Base-by-base conservation (phyloP, 495 filamentous ascomycete genomes). In the Neurospora pannonica region DNA sequence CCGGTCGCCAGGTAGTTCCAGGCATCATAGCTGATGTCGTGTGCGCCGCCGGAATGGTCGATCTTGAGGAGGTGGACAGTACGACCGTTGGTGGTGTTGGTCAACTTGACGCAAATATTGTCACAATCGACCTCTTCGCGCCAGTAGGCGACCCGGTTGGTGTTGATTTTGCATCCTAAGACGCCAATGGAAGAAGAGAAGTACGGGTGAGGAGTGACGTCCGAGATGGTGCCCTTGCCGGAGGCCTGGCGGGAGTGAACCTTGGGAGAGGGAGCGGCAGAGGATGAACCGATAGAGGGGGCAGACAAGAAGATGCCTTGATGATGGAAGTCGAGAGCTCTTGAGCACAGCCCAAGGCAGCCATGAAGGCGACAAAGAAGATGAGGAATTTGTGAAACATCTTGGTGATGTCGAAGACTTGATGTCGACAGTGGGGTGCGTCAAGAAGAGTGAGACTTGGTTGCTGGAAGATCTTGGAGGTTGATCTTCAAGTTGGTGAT, bases 1-100 rank as follows among this genome's bases (percentile, higher is more conserved):
- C 82, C 82, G 0, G 81, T 82, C 42, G 76, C 74, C 2, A 83
- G 81, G 37, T 81, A 81, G 70, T 83, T 82, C 82, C 82, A 83
- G 13, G 82, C 81, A 37, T 83, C 82, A 70, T 82, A 83, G 38
- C 75, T 77, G 48, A 83, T 75, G 38, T 83, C 82, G 74, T 82
- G 74, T 11, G 82, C 82, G 46, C 82, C 82, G 34, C 79, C 71
- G 10, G 80, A 82, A 38, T 78, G 77, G 76, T 83, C 82, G 42
- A 83, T 73, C 42, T 80, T 79, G 5, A 83, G 78, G 4, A 83
- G 75, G 15, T 80, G 74, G 54, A 83, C 76, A 0, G 76, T 71
- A 17, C 82, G 81, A 19, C 69, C 80, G 13, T 24, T 4, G 11
- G 48, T 60, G 21, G 5, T 71, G 69, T 83, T 80, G 72, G 72